Conservation (phyloP, 192 early-diverging fungal genomes). For the Obelidium mucronatum region DNA sequence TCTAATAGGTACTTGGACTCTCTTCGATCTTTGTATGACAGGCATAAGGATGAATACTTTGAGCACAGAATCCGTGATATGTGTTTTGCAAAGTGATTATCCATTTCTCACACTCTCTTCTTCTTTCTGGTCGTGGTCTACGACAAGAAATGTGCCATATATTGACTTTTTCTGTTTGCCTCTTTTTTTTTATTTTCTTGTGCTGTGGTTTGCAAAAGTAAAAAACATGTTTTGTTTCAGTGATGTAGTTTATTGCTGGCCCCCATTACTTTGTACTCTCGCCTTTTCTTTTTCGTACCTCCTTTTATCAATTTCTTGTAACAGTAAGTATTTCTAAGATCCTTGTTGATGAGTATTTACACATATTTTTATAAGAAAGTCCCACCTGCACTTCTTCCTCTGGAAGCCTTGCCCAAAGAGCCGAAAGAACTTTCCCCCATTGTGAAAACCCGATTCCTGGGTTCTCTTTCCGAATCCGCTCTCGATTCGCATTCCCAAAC, state of each 20-base stretch:
- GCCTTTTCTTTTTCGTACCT: background rate
- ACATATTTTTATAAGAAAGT: background rate
- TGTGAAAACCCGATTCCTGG: background rate
- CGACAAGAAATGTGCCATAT: no score
- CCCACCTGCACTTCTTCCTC: background rate
- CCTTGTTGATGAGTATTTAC: background rate
- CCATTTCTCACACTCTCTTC: no score
- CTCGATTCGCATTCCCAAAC: background rate
- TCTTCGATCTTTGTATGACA: slow-evolving; percentile 34
- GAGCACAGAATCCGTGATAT: slow-evolving; percentile 41
- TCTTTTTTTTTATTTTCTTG: no score
- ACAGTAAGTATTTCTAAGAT: background rate
- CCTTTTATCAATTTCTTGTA: background rate
- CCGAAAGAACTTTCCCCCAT: background rate
- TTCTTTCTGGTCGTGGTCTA: no score
- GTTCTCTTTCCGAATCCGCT: background rate
- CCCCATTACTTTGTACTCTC: background rate
- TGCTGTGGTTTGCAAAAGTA: no score
- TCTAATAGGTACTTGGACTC: slow-evolving; percentile 39
- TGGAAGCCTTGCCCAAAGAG: background rate
- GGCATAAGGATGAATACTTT: slow-evolving; percentile 45
- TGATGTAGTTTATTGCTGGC: no score
- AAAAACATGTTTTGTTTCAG: no score
- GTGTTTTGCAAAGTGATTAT: no score
- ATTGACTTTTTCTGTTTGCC: no score